These are phyloP conservation scores for Monosporascus ibericus DNA, from an alignment of 2,329 filamentous ascomycete species.

Conservation along the genomic window DNA sequence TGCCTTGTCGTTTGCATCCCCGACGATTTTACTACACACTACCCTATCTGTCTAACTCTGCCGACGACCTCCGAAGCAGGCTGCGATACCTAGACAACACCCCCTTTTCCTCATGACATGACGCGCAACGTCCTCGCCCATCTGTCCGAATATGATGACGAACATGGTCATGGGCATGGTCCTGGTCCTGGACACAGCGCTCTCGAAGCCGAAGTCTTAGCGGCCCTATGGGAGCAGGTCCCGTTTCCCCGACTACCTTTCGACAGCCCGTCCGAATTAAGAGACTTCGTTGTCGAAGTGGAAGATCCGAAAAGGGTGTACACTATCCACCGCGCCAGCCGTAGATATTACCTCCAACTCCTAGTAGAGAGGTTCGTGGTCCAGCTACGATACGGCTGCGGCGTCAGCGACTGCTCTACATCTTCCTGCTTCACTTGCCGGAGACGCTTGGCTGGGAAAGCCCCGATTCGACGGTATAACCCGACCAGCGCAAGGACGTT, in stretches of 20 bases:
- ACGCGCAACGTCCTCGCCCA: not conserved
- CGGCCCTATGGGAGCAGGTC: constrained; percentile 55
- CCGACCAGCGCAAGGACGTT: constrained; percentile 75
- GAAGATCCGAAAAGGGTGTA: constrained; percentile 58
- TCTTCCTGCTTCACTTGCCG: constrained; percentile 77
- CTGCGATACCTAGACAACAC: not conserved
- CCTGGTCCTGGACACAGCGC: constrained; percentile 23
- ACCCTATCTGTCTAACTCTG: too few species aligned
- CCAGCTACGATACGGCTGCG: constrained; percentile 79
- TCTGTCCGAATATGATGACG: constrained; percentile 33
- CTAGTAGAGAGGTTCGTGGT: constrained; percentile 69
- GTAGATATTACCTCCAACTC: constrained; percentile 58
- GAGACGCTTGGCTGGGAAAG: constrained; percentile 57
- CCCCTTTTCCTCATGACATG: not conserved
- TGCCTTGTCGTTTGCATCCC: not conserved
- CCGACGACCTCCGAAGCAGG: not conserved
- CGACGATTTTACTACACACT: too few species aligned
- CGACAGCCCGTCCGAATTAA: constrained; percentile 55
- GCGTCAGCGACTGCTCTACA: constrained; percentile 60
- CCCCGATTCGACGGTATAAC: constrained; percentile 72
- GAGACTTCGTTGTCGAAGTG: constrained; percentile 48
- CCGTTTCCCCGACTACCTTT: constrained; percentile 52
- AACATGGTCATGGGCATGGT: constrained; percentile 34
- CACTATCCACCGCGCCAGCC: constrained; percentile 52
- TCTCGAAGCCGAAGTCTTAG: constrained; percentile 43